A percentile compares a stretch with the other conserved stretches of the same genome.
phyloP scores from a whole-genome alignment of 305 asterid genomes.

The Ilex paraguariensis region DNA sequence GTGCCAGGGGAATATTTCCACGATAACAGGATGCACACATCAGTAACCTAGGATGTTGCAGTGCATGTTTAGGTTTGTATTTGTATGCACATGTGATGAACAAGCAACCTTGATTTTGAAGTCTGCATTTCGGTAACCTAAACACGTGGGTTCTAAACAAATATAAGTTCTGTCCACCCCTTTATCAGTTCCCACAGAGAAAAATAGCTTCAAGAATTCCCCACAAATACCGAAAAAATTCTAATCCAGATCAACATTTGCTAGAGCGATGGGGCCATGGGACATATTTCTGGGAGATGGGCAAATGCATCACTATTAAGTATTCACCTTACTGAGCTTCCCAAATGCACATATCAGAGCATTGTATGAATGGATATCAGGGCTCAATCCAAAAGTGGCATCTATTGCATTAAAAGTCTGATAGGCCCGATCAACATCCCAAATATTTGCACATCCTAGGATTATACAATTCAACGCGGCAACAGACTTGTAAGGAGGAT shows the following conservation, averaged over 20 bases:
- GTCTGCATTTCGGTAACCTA: too few relatives aligned
- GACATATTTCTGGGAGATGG: slow-evolving; percentile 2
- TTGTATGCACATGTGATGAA: neutral
- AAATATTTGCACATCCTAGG: slow-evolving; percentile 85
- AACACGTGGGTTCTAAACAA: too few relatives aligned
- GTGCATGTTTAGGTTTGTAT: too few relatives aligned
- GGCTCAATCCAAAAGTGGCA: slow-evolving; percentile 53
- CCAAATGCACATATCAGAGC: slow-evolving; percentile 69
- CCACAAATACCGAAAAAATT: too few relatives aligned
- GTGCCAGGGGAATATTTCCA: too few relatives aligned
- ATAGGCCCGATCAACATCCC: slow-evolving; percentile 93
- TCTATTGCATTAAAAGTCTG: slow-evolving; percentile 71
- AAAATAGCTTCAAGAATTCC: too few relatives aligned
- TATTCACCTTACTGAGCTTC: slow-evolving; percentile 61
- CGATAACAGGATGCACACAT: too few relatives aligned
- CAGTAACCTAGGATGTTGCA: too few relatives aligned
- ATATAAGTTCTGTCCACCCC: too few relatives aligned
- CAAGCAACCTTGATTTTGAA: neutral
- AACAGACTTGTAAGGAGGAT: slow-evolving; percentile 72
- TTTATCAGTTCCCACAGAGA: too few relatives aligned
- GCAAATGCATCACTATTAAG: neutral
- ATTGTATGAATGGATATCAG: slow-evolving; percentile 79
- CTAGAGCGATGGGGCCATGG: slow-evolving; percentile 1
- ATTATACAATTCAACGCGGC: slow-evolving; percentile 80
- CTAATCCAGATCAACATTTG: neutral